These are phyloP conservation scores for Venturia effusa DNA, from an alignment of 2,329 filamentous ascomycete genomes.

Conservation along the genomic window DNA sequence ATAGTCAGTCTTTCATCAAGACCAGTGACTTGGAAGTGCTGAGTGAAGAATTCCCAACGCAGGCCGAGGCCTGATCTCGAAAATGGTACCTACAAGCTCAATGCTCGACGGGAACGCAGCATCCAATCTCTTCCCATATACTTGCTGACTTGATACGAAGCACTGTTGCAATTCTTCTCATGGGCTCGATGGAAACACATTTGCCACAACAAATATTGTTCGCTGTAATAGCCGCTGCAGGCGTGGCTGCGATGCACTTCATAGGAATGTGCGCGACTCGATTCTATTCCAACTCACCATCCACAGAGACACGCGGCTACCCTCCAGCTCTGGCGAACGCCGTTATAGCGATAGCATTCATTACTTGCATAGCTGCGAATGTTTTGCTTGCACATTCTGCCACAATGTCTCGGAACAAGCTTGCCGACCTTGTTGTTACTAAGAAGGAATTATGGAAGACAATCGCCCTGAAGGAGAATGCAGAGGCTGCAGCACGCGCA, in stretches of 20 bases:
- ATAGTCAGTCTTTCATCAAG: too few species aligned
- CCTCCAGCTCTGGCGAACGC: conserved; percentile 22
- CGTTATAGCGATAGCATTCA: conserved; percentile 22
- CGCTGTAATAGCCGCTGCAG: conserved; percentile 21
- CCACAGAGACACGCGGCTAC: conserved; percentile 20
- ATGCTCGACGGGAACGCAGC: not conserved
- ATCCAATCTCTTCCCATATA: too few species aligned
- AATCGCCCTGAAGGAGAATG: conserved; percentile 24
- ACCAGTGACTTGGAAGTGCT: too few species aligned
- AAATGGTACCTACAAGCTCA: not conserved
- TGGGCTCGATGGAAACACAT: conserved; percentile 23
- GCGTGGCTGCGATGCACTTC: conserved; percentile 27
- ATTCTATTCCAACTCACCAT: conserved; percentile 20
- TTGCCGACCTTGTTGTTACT: conserved; percentile 23
- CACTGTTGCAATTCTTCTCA: conserved; percentile 22
- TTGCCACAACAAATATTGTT: conserved; percentile 23
- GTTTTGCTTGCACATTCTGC: conserved; percentile 24
- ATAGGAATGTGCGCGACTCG: conserved; percentile 23
- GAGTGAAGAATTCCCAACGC: not conserved
- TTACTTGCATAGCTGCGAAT: conserved; percentile 25
- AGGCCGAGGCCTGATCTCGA: not conserved
- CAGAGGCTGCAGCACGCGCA: conserved; percentile 22
- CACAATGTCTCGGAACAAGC: conserved; percentile 20
- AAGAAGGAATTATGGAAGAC: conserved; percentile 23
- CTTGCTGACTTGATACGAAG: conserved; percentile 8